Evolutionary conservation across 768 basidiomycete genomes (phyloP).

Genomic region (Xanthoconium purpureum): DNA sequence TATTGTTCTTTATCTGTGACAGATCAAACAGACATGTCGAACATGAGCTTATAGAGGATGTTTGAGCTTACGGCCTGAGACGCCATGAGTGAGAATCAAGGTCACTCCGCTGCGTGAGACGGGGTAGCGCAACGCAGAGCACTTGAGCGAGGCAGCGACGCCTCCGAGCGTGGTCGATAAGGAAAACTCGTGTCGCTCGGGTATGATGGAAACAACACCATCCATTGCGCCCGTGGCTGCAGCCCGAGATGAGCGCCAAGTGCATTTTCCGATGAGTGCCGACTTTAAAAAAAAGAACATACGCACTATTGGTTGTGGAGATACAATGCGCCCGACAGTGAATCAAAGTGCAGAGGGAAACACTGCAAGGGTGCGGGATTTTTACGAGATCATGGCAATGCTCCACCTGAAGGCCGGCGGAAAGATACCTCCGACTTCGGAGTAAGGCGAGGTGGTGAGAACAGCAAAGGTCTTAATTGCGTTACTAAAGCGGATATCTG

Average conservation of each 20-base stretch:
- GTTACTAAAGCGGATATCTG: too few relatives aligned
- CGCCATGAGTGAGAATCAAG: constrained; percentile 26
- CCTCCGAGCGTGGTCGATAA: constrained; percentile 18
- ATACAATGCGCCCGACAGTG: neutral
- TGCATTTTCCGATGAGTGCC: neutral
- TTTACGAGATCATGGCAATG: neutral
- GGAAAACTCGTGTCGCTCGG: constrained; percentile 21
- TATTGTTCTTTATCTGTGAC: constrained; percentile 30
- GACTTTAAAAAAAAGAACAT: neutral
- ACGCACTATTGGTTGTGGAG: neutral
- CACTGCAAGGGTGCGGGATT: neutral
- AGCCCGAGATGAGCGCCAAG: neutral
- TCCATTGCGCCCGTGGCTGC: neutral
- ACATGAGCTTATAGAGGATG: neutral
- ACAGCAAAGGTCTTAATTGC: too few relatives aligned
- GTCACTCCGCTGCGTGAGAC: constrained; percentile 25
- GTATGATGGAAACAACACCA: neutral
- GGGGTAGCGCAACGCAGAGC: constrained; percentile 26
- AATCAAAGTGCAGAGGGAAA: neutral
- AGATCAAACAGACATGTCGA: neutral
- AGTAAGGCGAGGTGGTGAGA: too few relatives aligned
- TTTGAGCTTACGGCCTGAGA: constrained; percentile 24
- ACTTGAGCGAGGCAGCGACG: constrained; percentile 12
- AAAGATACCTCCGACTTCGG: neutral
- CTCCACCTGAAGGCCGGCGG: neutral